phyloP scores from a whole-genome alignment of 2,329 filamentous ascomycete genomes.

The Coniochaeta sp. region DNA sequence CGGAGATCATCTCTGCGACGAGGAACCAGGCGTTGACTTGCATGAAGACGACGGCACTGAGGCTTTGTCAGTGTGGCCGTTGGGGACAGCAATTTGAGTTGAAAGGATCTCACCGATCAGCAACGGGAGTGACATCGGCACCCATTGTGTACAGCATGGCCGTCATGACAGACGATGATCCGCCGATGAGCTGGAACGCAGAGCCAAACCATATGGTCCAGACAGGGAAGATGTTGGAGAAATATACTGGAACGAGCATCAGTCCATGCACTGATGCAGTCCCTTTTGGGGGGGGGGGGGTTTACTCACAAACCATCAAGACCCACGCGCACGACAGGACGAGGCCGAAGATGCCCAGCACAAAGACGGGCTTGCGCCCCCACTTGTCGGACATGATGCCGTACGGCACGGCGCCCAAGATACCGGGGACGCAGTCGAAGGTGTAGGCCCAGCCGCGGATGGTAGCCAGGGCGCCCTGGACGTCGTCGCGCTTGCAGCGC shows the following conservation, averaged over 20 bases:
- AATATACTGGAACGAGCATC: slow-evolving; percentile 20
- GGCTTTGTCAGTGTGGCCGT: neutral
- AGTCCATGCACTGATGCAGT: neutral
- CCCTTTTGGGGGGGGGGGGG: too few species aligned
- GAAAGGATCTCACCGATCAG: slow-evolving; percentile 11
- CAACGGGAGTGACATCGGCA: slow-evolving; percentile 32
- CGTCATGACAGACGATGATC: slow-evolving; percentile 26
- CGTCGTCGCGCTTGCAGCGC: slow-evolving; percentile 38
- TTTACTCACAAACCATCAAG: slow-evolving; percentile 16
- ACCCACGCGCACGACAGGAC: slow-evolving; percentile 13
- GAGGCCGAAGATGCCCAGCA: slow-evolving; percentile 18
- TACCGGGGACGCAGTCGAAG: slow-evolving; percentile 36
- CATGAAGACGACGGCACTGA: slow-evolving; percentile 31
- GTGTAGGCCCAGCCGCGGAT: slow-evolving; percentile 38
- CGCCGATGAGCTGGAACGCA: slow-evolving; percentile 31
- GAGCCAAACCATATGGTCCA: slow-evolving; percentile 28
- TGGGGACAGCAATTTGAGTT: neutral
- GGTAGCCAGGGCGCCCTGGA: slow-evolving; percentile 45
- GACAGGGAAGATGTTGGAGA: slow-evolving; percentile 29
- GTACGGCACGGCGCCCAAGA: slow-evolving; percentile 36
- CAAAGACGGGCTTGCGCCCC: slow-evolving; percentile 33
- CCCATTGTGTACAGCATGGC: slow-evolving; percentile 39
- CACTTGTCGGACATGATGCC: slow-evolving; percentile 39
- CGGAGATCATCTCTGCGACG: slow-evolving; percentile 28
- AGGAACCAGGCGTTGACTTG: slow-evolving; percentile 28